Conservation (phyloP, 2,329 filamentous ascomycete species). For the Pseudomassariella vexata region DNA sequence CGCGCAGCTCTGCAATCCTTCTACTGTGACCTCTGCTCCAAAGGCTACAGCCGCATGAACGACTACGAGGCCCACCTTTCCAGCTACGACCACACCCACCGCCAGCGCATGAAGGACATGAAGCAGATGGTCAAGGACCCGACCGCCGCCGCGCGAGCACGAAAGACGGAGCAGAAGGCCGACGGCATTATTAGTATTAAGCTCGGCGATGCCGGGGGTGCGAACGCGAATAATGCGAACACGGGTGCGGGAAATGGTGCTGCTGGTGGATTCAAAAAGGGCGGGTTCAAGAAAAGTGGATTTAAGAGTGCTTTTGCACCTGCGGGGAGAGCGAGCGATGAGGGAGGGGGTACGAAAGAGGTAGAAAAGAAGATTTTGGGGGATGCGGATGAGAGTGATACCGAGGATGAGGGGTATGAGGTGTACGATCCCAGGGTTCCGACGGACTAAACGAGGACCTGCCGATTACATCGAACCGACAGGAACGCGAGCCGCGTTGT, state of each 20-base stretch:
- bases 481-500: too few relatives aligned
- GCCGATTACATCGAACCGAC: too few relatives aligned
- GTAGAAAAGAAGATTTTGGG: slow-evolving; percentile 19
- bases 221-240: slow-evolving; percentile 21
- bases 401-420: slow-evolving; percentile 66
- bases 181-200: slow-evolving; percentile 66
- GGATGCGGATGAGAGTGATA: slow-evolving; percentile 51
- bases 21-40: slow-evolving; percentile 82
- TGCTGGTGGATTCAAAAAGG: slow-evolving; percentile 56
- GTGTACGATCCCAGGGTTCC: slow-evolving; percentile 57
- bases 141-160: slow-evolving; percentile 55
- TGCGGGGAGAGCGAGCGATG: slow-evolving; percentile 37
- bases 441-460: slow-evolving; percentile 57
- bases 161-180: slow-evolving; percentile 66
- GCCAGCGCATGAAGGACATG: slow-evolving; percentile 84
- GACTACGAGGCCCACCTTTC: slow-evolving; percentile 93
- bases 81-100: slow-evolving; percentile 94
- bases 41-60: slow-evolving; percentile 91
- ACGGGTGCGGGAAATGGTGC: slow-evolving; percentile 20
- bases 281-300: slow-evolving; percentile 74
- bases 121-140: slow-evolving; percentile 75
- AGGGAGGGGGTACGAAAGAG: slow-evolving; percentile 33
- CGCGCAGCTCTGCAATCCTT: slow-evolving; percentile 75
- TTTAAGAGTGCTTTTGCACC: slow-evolving; percentile 72
- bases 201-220: slow-evolving; percentile 28